These are phyloP conservation scores for Raphanus raphanistrum DNA, from an alignment of 345 rosid species.

Conservation along the genomic window DNA sequence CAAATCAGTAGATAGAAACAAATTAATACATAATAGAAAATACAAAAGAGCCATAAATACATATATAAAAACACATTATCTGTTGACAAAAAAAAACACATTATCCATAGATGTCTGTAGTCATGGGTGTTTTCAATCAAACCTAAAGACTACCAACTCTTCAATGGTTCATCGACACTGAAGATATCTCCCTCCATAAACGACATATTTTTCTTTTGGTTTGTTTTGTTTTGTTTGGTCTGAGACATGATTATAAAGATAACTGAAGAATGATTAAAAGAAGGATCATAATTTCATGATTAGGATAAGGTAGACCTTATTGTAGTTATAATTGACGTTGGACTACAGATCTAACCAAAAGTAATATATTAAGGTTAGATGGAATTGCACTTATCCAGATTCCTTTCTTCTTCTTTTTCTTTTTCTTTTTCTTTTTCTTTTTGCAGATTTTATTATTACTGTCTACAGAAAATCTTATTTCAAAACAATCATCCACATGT, in stretches of 20 bases:
- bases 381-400: not conserved
- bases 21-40: too few species aligned
- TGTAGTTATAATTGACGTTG: not conserved
- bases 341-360: not conserved
- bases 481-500: not conserved
- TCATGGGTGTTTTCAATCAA: not conserved
- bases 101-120: not conserved
- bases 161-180: not conserved
- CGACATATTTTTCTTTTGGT: not conserved
- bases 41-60: not conserved
- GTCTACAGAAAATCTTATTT: not conserved
- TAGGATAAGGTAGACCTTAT: not conserved
- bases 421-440: too few species aligned
- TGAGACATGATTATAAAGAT: not conserved
- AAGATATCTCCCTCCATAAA: not conserved
- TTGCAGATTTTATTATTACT: not conserved
- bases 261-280: not conserved
- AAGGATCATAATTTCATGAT: not conserved
- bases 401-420: too few species aligned
- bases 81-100: too few species aligned
- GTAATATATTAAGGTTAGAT: not conserved
- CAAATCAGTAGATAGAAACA: too few species aligned
- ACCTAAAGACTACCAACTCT: not conserved
- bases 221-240: not conserved
- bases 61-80: not conserved